Evolutionary conservation across 2,329 filamentous ascomycete species (phyloP).

Genomic region (Ceratocystis variospora): DNA sequence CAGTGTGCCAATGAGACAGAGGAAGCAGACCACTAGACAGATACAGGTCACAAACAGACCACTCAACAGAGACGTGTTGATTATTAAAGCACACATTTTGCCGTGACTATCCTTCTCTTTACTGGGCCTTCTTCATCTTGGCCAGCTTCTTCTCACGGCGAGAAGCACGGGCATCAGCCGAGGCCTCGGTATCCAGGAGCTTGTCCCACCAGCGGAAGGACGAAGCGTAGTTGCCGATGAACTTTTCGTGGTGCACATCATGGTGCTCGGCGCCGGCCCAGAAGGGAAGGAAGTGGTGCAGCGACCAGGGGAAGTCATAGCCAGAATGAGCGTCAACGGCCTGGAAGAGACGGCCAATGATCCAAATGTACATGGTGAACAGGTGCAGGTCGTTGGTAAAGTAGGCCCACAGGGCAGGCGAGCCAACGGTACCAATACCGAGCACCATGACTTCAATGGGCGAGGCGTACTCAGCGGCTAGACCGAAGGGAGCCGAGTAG

Average conservation of each 20-base stretch:
- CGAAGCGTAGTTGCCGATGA: slow-evolving; percentile 94
- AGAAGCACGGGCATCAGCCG: slow-evolving; percentile 70
- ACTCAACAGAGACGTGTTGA: background rate
- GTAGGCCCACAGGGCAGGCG: slow-evolving; percentile 70
- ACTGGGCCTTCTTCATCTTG: slow-evolving; percentile 56
- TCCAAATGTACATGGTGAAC: slow-evolving; percentile 96
- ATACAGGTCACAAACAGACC: background rate
- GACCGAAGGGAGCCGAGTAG: slow-evolving; percentile 91
- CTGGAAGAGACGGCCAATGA: slow-evolving; percentile 82
- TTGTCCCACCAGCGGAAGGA: slow-evolving; percentile 99
- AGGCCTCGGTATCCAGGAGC: slow-evolving; percentile 81
- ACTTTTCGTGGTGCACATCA: slow-evolving; percentile 94
- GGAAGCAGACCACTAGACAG: background rate
- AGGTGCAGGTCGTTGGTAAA: slow-evolving; percentile 83
- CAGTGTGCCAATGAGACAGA: background rate
- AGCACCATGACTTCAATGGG: slow-evolving; percentile 95
- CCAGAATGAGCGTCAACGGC: slow-evolving; percentile 95
- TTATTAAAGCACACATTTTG: background rate
- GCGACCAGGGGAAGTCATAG: slow-evolving; percentile 95
- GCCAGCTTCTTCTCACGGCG: slow-evolving; percentile 65
- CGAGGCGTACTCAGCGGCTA: slow-evolving; percentile 94
- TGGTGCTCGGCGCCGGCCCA: slow-evolving; percentile 97
- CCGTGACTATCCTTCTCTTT: slow-evolving; percentile 24
- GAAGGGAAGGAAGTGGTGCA: slow-evolving; percentile 91
- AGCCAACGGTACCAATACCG: slow-evolving; percentile 70